Base-by-base conservation (phyloP, 768 basidiomycete genomes). In the Trametes sanguinea region DNA sequence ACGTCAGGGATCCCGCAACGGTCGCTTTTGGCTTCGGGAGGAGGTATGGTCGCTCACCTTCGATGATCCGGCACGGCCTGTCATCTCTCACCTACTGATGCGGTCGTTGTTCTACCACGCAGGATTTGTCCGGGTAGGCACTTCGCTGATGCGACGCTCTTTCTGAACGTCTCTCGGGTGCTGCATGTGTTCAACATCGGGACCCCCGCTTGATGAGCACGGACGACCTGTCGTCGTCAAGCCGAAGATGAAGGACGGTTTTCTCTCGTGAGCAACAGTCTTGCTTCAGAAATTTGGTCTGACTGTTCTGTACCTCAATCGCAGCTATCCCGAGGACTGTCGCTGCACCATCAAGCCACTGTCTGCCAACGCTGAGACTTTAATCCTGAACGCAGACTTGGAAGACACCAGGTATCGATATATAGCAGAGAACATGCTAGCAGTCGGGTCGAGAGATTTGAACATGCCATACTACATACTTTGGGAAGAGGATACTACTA, bases 1-100 rank as follows among this genome's bases (percentile, higher is more conserved):
- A 63, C 27, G 55, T 63, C 4, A 45, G 58, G 27, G 61, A 66
- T 35, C 68, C 64, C 4, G 61, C 29, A 0, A 51, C 48, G 11
- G 56, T 60, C 13, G 66, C 65, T 2, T 73, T 73, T 42, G 72
- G 72, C 4, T 73, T 68, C 52, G 72, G 72, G 4, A 40, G 71
- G 27, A 56, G 71, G 71, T 70, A 35, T 13, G 11, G 27, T n/a
- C 10, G 32, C 29, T 13, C 10, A 10, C 39, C 5, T 33, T 30
- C 42, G 14, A 14, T 14, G 14, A 29, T 14, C n/a, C 22, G 22
- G 32, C 13, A 33, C 11, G 35, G 3, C 35, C 30, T 11, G 33
- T 16, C 16, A 27, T 43, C 39, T 33, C 58, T 58, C 32, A 53
- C 46, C 16, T 6, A 30, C 44, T 32, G 13, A 32, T 6, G 33